A percentile compares a stretch with the other conserved stretches of the same genome.
Evolutionary conservation across 2,329 filamentous ascomycete species (phyloP).

Genomic region (Zasmidium angulare): DNA sequence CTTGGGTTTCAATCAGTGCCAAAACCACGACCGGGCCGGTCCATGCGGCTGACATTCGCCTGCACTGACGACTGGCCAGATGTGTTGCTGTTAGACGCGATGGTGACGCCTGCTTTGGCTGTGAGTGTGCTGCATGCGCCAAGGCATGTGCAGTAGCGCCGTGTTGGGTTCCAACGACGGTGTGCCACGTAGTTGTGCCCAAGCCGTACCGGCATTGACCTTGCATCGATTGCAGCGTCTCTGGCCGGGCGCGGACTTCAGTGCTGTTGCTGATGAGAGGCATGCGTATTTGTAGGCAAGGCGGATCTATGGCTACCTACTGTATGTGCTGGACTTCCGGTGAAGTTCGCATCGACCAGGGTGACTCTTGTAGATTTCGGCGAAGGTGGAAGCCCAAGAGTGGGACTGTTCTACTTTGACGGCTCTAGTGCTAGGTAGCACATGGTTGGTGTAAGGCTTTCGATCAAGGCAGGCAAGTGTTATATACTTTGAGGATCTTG

Average conservation of each 20-base stretch:
- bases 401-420: background rate
- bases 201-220: background rate
- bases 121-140: background rate
- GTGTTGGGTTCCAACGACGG: too few relatives aligned
- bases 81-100: too few relatives aligned
- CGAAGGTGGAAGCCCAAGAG: background rate
- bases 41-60: background rate
- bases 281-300: background rate
- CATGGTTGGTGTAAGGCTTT: conserved; percentile 2
- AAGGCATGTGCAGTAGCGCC: too few relatives aligned
- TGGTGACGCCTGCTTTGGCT: background rate
- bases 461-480: background rate
- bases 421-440: background rate
- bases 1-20: background rate
- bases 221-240: background rate
- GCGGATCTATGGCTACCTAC: background rate
- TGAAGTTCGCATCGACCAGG: background rate
- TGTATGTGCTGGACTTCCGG: background rate
- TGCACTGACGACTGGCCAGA: background rate
- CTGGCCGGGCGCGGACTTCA: too few relatives aligned
- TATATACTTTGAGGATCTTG: background rate
- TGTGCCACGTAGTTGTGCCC: background rate
- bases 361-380: background rate
- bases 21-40: background rate
- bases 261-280: too few relatives aligned